Conservation (phyloP, 2,329 filamentous ascomycete species). For the Stenocarpella maydis region DNA sequence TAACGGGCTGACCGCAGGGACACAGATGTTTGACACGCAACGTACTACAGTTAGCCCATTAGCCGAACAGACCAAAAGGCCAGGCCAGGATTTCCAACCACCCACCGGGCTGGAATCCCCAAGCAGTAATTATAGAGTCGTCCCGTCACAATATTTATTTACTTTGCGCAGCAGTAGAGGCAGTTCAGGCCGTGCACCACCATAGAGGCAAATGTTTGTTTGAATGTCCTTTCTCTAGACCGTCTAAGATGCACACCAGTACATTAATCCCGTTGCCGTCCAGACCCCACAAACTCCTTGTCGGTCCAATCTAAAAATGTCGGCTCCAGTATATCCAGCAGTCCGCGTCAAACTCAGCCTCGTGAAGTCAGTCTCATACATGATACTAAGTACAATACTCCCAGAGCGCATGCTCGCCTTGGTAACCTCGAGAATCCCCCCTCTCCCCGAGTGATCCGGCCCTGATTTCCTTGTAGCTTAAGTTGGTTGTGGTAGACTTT, state of each 20-base stretch:
- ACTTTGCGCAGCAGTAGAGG: no score
- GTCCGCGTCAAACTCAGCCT: constrained; percentile 5
- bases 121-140: no score
- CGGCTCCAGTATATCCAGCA: constrained; percentile 7
- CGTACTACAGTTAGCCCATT: no score
- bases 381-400: constrained; percentile 7
- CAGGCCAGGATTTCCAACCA: no score
- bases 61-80: no score
- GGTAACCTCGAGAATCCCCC: neutral
- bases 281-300: constrained; percentile 7
- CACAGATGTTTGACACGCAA: no score
- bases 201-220: neutral
- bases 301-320: constrained; percentile 16
- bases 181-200: neutral
- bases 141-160: neutral
- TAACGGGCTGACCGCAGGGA: constrained; percentile 39
- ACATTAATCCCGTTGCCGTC: neutral
- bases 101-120: no score
- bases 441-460: neutral
- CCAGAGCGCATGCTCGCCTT: neutral
- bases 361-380: neutral
- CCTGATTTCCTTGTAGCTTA: constrained; percentile 1
- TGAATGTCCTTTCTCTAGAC: neutral
- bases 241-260: neutral
- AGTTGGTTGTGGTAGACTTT: constrained; percentile 15